Conservation (phyloP, 169 alveolate species). For the Babesia bigemina region DNA sequence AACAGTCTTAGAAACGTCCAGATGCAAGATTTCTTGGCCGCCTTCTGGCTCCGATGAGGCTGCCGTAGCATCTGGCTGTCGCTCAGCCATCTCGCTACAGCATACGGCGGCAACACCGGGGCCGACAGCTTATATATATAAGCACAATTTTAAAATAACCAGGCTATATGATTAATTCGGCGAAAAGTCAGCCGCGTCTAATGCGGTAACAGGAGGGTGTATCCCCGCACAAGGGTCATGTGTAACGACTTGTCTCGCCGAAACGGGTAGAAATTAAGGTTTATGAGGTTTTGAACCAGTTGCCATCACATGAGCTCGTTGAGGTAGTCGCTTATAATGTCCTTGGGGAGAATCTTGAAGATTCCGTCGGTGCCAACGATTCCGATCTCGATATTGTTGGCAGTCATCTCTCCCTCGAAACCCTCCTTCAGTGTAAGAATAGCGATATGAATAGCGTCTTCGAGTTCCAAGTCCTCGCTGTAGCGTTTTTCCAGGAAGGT, state of each 20-base stretch:
- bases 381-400: slow-evolving; percentile 95
- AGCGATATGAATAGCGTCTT: slow-evolving; percentile 96
- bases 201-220: background rate
- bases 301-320: slow-evolving; percentile 84
- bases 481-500: slow-evolving; percentile 97
- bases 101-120: background rate
- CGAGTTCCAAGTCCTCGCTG: slow-evolving; percentile 92
- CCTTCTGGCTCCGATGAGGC: slow-evolving; percentile 18
- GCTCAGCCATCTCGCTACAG: slow-evolving; percentile 22
- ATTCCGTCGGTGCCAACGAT: slow-evolving; percentile 88
- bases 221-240: slow-evolving; percentile 1
- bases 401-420: slow-evolving; percentile 97
- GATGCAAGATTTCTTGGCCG: slow-evolving; percentile 3
- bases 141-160: too few species aligned
- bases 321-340: slow-evolving; percentile 89
- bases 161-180: too few species aligned
- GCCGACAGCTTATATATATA: too few species aligned
- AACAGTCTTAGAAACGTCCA: slow-evolving; percentile 54
- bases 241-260: background rate
- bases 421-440: slow-evolving; percentile 90
- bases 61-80: slow-evolving; percentile 13
- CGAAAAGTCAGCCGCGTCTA: too few species aligned
- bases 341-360: slow-evolving; percentile 86
- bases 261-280: too few species aligned
- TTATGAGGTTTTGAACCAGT: background rate